Base-by-base conservation (phyloP, 805 yeast species). In the Pichia ethanolica region DNA sequence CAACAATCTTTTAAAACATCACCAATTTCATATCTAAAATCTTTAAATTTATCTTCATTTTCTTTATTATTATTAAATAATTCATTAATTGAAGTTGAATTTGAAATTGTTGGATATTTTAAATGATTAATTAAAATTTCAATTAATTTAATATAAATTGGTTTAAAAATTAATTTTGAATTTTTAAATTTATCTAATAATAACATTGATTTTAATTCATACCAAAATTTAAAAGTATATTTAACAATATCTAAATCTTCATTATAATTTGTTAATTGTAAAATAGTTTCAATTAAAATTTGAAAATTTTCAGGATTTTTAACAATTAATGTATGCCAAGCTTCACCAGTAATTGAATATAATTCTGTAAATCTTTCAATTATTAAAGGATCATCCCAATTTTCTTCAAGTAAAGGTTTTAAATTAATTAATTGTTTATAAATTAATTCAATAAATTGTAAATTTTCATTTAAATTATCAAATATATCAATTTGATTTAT, bases 1-100 rank as follows among this genome's bases (percentile, higher is more conserved):
- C 97, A 87, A 70, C 98, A 89, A 63, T 89, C 96, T 62, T 95
- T 95, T 53, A 93, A 70, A n/a, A 91, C 96, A 64, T 93, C 98
- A 37, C 98, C 98, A 86, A 93, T 87, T 49, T 89, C 96, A 67
- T 93, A 93, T 60, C 99, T 77, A 68, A 91, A 93, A 51, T 89
- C 95, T 60, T 87, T 82, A 65, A 93, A 93, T 65, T 89, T 87
- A 62, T 95, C 99, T 62, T 89, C 96, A 48, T 79, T 85, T 62
- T 89, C 97, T 56, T 72, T 74, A 59, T 86, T 89, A 41, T 76
- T 75, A 28, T 74, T 74, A 59, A 91, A 91, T 20, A 81, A 62
- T 20, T 20, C 20, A 20, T 20, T 20, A 45, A 72, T 75, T 11
- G 58, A 61, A n/a, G 67, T 68, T 12, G 70, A 72, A 42, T 55